Conservation (phyloP, 768 basidiomycete genomes). For the Mycena belliarum region DNA sequence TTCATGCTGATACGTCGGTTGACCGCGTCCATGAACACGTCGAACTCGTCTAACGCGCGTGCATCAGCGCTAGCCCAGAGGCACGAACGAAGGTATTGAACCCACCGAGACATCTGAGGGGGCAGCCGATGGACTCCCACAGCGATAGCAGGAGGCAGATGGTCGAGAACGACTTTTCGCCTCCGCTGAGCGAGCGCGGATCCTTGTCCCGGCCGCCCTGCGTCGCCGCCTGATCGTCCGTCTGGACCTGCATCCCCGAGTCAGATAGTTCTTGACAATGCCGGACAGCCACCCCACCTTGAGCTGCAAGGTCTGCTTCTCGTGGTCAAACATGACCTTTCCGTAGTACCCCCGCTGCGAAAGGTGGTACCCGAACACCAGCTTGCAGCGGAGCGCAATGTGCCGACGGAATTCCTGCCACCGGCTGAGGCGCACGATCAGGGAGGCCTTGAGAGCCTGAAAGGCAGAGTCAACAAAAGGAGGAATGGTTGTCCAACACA, state of each 20-base stretch:
- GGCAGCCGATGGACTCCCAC: slow-evolving; percentile 95
- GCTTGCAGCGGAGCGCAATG: slow-evolving; percentile 85
- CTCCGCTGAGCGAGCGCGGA: slow-evolving; percentile 84
- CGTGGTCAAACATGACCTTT: slow-evolving; percentile 86
- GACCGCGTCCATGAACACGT: slow-evolving; percentile 96
- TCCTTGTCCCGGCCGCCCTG: slow-evolving; percentile 74
- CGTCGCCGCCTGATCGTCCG: slow-evolving; percentile 72
- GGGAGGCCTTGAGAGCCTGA: slow-evolving; percentile 72
- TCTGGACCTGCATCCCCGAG: slow-evolving; percentile 59
- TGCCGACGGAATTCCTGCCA: slow-evolving; percentile 91
- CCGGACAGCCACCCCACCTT: slow-evolving; percentile 41
- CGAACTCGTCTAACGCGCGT: slow-evolving; percentile 78
- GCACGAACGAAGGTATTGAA: neutral
- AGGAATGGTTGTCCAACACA: neutral
- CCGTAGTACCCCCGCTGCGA: slow-evolving; percentile 87
- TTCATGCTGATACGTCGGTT: slow-evolving; percentile 92
- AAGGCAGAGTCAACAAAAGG: neutral
- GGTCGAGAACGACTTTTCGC: slow-evolving; percentile 96
- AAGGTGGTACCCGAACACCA: slow-evolving; percentile 80
- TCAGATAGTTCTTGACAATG: neutral
- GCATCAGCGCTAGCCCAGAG: neutral
- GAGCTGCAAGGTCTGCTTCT: slow-evolving; percentile 58
- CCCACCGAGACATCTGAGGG: slow-evolving; percentile 86
- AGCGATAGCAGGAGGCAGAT: slow-evolving; percentile 91
- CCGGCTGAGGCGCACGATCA: slow-evolving; percentile 61